Evolutionary conservation across 2,329 filamentous ascomycete species (phyloP), one percentile per base, ranked within the genome.

Genomic region (Aspergillus caelatus): DNA sequence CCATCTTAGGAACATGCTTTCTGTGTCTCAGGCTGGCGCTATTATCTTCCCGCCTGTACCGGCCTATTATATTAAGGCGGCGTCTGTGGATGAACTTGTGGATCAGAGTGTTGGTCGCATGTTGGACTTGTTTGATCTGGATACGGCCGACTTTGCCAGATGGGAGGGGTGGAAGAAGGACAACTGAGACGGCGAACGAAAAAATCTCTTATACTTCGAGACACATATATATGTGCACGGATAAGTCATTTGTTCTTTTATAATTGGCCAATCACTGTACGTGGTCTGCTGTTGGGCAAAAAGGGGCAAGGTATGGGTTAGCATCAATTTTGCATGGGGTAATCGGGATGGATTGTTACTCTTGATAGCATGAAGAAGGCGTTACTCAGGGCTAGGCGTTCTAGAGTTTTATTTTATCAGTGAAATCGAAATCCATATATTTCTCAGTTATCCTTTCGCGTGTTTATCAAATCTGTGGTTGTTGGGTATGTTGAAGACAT

Each of bases 61-160:
- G 4, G 81, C 79, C 0, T 83, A 79, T 45, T 84, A 84, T 65
- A 83, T 77, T 9, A 69, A 71, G 48, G 77, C 82, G 10, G 65
- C 66, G 0, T 70, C 68, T 2, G 64, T 83, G 2, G 77, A 82
- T 5, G 81, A 83, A 19, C 46, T 83, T 14, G 70, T 80, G 2
- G 73, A 81, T 46, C 82, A 84, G 64, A 83, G 74, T 60, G 81
- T 83, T 0, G 81, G 80, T 1, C 73, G 83, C 16, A 77, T 84
- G 72, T 62, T 84, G 43, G 82, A 84, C 67, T 57, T 79, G 23
- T 80, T 84, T 61, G 78, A 76, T 23, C 62, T 84, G 23, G 76
- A 83, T 54, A 76, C 77, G 1, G 74, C 71, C 0, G 72, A 77
- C 45, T 82, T 83, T 45, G 67, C 68, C 32, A 55, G 71, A n/a